Conservation (phyloP, 345 rosid genomes). For the Boechera stricta region DNA sequence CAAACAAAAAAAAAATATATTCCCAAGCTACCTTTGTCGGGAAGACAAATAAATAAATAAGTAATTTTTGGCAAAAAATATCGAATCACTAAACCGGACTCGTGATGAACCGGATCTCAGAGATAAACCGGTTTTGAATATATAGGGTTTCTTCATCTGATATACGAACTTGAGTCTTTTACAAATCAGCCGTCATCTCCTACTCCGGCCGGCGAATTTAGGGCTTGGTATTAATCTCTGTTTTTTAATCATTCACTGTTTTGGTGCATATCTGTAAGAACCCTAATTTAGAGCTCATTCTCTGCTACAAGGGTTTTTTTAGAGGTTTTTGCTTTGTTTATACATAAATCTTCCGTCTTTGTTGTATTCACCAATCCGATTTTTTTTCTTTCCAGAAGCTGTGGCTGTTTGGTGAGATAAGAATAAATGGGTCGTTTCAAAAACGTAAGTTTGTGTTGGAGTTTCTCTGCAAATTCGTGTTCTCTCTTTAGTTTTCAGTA, state of each 20-base stretch:
- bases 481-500: not conserved
- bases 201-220: constrained; percentile 35
- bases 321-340: constrained; percentile 12
- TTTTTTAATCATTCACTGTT: not conserved
- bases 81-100: constrained; percentile 22
- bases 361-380: constrained; percentile 5
- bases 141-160: constrained; percentile 35
- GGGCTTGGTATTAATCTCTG: constrained; percentile 29
- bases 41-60: not conserved
- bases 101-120: constrained; percentile 9
- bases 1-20: not conserved
- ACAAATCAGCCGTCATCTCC: constrained; percentile 36
- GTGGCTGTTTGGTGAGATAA: constrained; percentile 8
- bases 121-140: constrained; percentile 31
- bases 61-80: not conserved
- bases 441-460: constrained; percentile 45
- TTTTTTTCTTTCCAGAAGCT: constrained; percentile 28
- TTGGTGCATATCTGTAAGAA: not conserved
- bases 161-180: not conserved
- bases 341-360: constrained; percentile 8
- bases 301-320: not conserved
- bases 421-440: constrained; percentile 53
- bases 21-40: constrained; percentile 16
- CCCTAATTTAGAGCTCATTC: not conserved
- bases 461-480: not conserved